These are phyloP conservation scores for Evansstolkia leycettana DNA, from an alignment of 495 filamentous ascomycete species.

Conservation along the genomic window DNA sequence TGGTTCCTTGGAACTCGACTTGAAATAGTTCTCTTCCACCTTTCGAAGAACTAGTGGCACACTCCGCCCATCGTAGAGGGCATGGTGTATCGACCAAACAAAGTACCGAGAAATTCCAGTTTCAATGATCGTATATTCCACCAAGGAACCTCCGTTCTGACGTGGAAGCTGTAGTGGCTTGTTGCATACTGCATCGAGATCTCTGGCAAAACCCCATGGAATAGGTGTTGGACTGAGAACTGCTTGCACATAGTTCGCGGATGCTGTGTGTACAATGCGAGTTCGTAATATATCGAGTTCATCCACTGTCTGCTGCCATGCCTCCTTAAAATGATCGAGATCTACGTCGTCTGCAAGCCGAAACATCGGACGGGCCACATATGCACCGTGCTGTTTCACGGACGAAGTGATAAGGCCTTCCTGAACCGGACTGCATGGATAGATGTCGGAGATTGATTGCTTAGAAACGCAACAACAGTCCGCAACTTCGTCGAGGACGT, in stretches of 20 bases:
- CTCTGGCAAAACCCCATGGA: slow-evolving; percentile 29
- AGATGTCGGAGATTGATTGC: slow-evolving; percentile 39
- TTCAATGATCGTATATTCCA: slow-evolving; percentile 40
- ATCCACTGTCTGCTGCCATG: slow-evolving; percentile 39
- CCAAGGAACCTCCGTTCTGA: slow-evolving; percentile 42
- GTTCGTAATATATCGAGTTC: slow-evolving; percentile 43
- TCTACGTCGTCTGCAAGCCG: slow-evolving; percentile 29
- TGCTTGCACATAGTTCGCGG: slow-evolving; percentile 39
- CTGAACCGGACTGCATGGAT: slow-evolving; percentile 61
- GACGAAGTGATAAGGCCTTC: slow-evolving; percentile 57
- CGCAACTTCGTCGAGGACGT: slow-evolving; percentile 15
- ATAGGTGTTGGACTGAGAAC: slow-evolving; percentile 38
- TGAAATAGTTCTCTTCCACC: slow-evolving; percentile 36
- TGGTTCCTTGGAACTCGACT: slow-evolving; percentile 1
- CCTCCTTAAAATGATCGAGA: slow-evolving; percentile 33
- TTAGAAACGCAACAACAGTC: slow-evolving; percentile 28
- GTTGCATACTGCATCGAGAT: slow-evolving; percentile 15
- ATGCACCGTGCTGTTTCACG: slow-evolving; percentile 36
- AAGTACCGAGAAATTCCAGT: slow-evolving; percentile 28
- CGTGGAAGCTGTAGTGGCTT: slow-evolving; percentile 34
- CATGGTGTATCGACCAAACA: slow-evolving; percentile 55
- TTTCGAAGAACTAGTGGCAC: slow-evolving; percentile 44
- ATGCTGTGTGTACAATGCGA: slow-evolving; percentile 38
- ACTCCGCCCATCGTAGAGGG: slow-evolving; percentile 61
- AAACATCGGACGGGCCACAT: slow-evolving; percentile 38